Percentiles rank a stretch among this genome's conserved stretches.
Conservation (phyloP, 306 rosid species). For the Amphicarpaea edgeworthii region DNA sequence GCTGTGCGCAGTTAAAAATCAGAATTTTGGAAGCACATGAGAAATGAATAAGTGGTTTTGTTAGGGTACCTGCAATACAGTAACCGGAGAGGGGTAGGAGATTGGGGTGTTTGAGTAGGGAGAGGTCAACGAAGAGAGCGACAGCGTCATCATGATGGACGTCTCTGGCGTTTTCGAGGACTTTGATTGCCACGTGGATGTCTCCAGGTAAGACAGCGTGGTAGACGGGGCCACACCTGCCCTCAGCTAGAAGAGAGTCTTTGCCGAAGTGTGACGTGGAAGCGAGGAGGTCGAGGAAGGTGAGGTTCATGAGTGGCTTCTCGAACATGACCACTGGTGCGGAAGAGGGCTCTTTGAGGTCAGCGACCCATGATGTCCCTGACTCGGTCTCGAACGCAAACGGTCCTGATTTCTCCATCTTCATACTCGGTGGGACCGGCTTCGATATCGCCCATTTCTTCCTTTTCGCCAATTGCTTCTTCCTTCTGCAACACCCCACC, state of each 20-base stretch:
- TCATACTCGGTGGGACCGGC: constrained; percentile 62
- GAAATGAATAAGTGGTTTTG: too few species aligned
- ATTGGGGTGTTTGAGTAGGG: constrained; percentile 81
- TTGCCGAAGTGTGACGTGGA: constrained; percentile 97
- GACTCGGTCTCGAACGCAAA: constrained; percentile 91
- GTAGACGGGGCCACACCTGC: constrained; percentile 95
- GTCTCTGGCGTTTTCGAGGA: constrained; percentile 75
- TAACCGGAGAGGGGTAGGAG: constrained; percentile 88
- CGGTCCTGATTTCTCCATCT: constrained; percentile 89
- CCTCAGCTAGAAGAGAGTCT: constrained; percentile 89
- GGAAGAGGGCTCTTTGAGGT: constrained; percentile 80
- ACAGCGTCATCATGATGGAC: constrained; percentile 68
- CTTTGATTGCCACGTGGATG: constrained; percentile 94
- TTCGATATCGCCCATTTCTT: constrained; percentile 95
- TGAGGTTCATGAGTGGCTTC: constrained; percentile 87
- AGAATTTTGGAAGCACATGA: constrained; percentile 35
- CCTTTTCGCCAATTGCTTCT: constrained; percentile 51
- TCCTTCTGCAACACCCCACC: constrained; percentile 54
- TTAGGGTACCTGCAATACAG: constrained; percentile 84
- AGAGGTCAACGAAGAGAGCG: constrained; percentile 61
- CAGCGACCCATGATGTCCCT: constrained; percentile 91
- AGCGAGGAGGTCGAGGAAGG: constrained; percentile 82
- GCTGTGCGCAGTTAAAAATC: not conserved
- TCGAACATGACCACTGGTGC: constrained; percentile 92
- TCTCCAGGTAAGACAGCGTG: constrained; percentile 86